phyloP scores from a whole-genome alignment of 1,284 basidiomycete genomes.

The Ceratobasidium sp. region DNA sequence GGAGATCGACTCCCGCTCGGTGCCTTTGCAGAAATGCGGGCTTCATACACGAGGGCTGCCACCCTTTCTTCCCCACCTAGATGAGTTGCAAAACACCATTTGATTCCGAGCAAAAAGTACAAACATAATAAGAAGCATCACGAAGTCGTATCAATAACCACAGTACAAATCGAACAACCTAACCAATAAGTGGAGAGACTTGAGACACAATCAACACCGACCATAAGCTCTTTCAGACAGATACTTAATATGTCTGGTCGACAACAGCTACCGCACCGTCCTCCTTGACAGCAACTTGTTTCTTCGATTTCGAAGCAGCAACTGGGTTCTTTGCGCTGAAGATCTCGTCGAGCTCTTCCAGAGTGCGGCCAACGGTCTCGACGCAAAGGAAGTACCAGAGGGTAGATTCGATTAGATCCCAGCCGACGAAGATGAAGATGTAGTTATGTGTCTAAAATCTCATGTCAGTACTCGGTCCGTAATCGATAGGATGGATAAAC shows the following conservation, averaged over 20 bases:
- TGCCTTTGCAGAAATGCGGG: not conserved
- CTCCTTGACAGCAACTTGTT: conserved; percentile 49
- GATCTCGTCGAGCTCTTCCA: conserved; percentile 58
- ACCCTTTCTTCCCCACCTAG: not conserved
- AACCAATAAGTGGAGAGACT: conserved; percentile 31
- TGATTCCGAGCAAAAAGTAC: conserved; percentile 7
- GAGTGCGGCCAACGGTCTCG: conserved; percentile 56
- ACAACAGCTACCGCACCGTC: conserved; percentile 47
- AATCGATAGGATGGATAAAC: conserved; percentile 47
- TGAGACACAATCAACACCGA: not conserved
- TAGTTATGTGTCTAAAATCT: conserved; percentile 43
- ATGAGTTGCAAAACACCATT: not conserved
- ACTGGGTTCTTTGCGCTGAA: conserved; percentile 57
- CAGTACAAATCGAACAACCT: conserved; percentile 6
- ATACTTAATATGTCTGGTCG: conserved; percentile 36
- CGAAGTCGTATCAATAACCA: conserved; percentile 4
- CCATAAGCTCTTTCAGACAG: not conserved
- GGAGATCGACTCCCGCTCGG: not conserved
- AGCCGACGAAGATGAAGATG: conserved; percentile 55
- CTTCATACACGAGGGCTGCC: not conserved
- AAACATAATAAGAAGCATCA: conserved; percentile 24
- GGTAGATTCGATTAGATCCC: conserved; percentile 56
- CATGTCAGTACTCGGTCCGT: not conserved
- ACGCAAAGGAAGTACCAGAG: conserved; percentile 57
- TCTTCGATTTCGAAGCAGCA: conserved; percentile 54